Evolutionary conservation across 208 protist genomes (phyloP), one percentile per base, ranked within the genome.

Genomic region (Balamuthia mandrillaris): DNA sequence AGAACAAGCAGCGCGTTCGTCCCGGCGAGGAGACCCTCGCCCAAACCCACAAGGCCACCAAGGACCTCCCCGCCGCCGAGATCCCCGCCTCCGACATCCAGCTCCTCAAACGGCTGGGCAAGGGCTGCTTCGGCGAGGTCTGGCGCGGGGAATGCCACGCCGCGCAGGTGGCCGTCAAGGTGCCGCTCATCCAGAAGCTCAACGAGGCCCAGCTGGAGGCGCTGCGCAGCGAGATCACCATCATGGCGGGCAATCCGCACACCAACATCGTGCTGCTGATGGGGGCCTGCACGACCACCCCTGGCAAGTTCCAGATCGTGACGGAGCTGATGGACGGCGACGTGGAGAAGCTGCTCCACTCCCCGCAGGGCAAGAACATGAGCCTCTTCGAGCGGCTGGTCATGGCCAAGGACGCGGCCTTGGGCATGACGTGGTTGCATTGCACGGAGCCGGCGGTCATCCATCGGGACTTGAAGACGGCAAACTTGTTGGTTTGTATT

Each of bases 321-420:
- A 31, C 61, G 24, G 74, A 81, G n/a, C 49, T 81, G 10, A 81
- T 81, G 74, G 74, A 81, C 74, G 74, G 74, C 47, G 74, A 81
- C 37, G 37, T 81, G 0, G 74, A 81, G 42, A 29, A 44, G 65
- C 74, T 81, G 49, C 56, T 81, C 29, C 9, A 81, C 49, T 81
- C 74, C 14, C 74, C 74, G 18, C 42, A 63, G 52, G 74, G 74
- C 49, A 81, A 81, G n/a, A 81, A 81, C 49, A 65, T 81, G 74
- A 51, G 35, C 21, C 45, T 63, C 45, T 81, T 65, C n/a, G 49
- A 81, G 18, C 45, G 74, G 2, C 39, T 81, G 52, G 56, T 31
- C 47, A 81, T 81, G 74, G 74, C 74, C 18, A 31, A 41, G 14
- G 51, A 81, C 7, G 74, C 74, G 6, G 74, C 74, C 16, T n/a